phyloP scores from a whole-genome alignment of 2,329 filamentous ascomycete genomes.

The Colletotrichum zoysiae region DNA sequence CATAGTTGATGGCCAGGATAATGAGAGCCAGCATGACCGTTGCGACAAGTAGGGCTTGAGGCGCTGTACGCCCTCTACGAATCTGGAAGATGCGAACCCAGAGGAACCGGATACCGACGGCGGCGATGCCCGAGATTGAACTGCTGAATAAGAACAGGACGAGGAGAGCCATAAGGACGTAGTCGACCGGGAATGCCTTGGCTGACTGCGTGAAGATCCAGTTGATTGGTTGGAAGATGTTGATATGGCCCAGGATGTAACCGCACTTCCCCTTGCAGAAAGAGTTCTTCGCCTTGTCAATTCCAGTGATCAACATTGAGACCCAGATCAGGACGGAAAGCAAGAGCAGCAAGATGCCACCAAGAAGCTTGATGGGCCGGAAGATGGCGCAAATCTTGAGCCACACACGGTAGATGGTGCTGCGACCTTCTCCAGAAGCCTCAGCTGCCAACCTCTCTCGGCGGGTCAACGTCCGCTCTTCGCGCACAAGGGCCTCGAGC shows the following conservation, averaged over 20 bases:
- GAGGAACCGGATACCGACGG: slow-evolving; percentile 92
- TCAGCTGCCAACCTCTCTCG: slow-evolving; percentile 90
- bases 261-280: slow-evolving; percentile 91
- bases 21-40: slow-evolving; percentile 93
- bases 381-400: slow-evolving; percentile 85
- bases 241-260: slow-evolving; percentile 88
- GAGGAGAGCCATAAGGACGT: slow-evolving; percentile 86
- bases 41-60: slow-evolving; percentile 90
- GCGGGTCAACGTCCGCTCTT: slow-evolving; percentile 92
- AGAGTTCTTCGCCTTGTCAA: slow-evolving; percentile 97
- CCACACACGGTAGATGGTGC: slow-evolving; percentile 80
- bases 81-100: slow-evolving; percentile 96
- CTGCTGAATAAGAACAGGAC: slow-evolving; percentile 90
- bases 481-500: slow-evolving; percentile 85
- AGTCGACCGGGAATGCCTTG: slow-evolving; percentile 90
- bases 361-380: slow-evolving; percentile 88
- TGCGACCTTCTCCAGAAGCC: slow-evolving; percentile 80
- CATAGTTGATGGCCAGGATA: slow-evolving; percentile 91
- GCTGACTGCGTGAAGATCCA: slow-evolving; percentile 87
- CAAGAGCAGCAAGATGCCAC: slow-evolving; percentile 82
- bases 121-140: slow-evolving; percentile 87
- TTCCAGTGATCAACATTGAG: slow-evolving; percentile 94
- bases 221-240: slow-evolving; percentile 96
- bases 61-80: slow-evolving; percentile 87
- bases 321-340: slow-evolving; percentile 83